Percentiles rank a stretch among this genome's conserved stretches.
phyloP scores from a whole-genome alignment of 164 flowering plant species.

The Vitis labrusca region DNA sequence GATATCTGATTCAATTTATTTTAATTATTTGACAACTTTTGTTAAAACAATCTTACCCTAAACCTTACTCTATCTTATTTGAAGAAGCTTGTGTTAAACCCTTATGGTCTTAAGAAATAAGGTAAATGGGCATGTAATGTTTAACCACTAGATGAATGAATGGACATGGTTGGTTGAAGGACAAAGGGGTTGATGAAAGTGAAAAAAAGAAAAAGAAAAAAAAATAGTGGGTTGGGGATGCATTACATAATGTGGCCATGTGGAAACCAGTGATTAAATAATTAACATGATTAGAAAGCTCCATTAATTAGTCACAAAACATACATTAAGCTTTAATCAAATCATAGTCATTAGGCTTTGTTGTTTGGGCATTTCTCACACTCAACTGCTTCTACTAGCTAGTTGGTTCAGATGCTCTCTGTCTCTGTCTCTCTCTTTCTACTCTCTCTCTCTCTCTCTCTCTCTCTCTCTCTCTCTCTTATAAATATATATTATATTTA shows the following conservation, averaged over 20 bases:
- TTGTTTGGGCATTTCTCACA: constrained; percentile 7
- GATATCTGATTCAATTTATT: no score
- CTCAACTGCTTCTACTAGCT: constrained; percentile 1
- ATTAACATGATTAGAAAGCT: constrained; percentile 12
- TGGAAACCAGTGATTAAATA: not conserved
- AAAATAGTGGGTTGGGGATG: no score
- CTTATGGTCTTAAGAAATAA: no score
- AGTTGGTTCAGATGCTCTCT: not conserved
- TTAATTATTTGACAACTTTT: no score
- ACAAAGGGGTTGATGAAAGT: constrained; percentile 2
- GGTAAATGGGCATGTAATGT: no score
- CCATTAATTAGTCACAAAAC: constrained; percentile 11
- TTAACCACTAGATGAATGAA: no score
- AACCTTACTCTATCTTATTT: no score
- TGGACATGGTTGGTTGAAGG: not conserved
- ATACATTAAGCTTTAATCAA: constrained; percentile 13
- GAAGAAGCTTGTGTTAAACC: no score
- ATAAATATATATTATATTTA: not conserved
- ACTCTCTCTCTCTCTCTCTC: not conserved
- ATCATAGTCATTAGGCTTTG: constrained; percentile 3
- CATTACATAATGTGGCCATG: no score
- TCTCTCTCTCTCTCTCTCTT: no score
- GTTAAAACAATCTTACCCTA: no score
- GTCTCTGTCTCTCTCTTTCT: not conserved
- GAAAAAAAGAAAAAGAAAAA: not conserved